Evolutionary conservation across 2,329 filamentous ascomycete genomes (phyloP), one percentile per base, ranked within the genome.

Genomic region (Curvularia eragrostidis): DNA sequence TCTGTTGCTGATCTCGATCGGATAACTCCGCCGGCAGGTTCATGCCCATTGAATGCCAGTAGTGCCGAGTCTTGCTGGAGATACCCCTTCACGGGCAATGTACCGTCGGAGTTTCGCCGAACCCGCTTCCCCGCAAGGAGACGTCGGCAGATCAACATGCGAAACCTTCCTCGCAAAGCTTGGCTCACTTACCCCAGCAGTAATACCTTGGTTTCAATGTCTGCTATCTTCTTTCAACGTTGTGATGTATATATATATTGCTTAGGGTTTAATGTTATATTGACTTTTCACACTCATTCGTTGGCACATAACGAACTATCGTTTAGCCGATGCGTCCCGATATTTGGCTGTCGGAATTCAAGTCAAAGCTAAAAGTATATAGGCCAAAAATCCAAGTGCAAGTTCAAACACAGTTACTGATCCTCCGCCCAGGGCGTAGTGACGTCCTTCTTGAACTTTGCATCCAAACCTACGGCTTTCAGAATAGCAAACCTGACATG

Each of bases 401-500:
- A 21, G 7, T 7, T 8, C 12, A 8, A 10, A 6, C 9, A 15
- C 28, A 12, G 13, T 21, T 12, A 47, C 24, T 9, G 9, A 15
- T 30, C 10, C 21, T 21, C 21, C 8, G 36, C 36, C 48, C 48
- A 50, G 21, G 48, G 48, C 10, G 49, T 34, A 24, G 21, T 39
- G 3, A 43, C 34, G 8, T 56, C 41, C 18, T 47, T 56, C n/a
- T 44, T 54, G 9, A 48, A 57, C 36, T 42, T 44, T 15, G 21
- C 26, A 21, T 70, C 63, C 41, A 70, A 12, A 6, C 66, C 68
- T 10, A 56, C 84, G 39, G 88, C 88, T 61, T 82, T 81, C 59
- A 91, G 69, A 51, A 90, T 83, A 2, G 87, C 85, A 83, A 85
- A 89, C 52, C 87, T 77, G 9, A 91, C 72, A 56, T 85, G 82